Conservation (phyloP, 2,329 filamentous ascomycete species). For the Cryphonectria nitschkei region DNA sequence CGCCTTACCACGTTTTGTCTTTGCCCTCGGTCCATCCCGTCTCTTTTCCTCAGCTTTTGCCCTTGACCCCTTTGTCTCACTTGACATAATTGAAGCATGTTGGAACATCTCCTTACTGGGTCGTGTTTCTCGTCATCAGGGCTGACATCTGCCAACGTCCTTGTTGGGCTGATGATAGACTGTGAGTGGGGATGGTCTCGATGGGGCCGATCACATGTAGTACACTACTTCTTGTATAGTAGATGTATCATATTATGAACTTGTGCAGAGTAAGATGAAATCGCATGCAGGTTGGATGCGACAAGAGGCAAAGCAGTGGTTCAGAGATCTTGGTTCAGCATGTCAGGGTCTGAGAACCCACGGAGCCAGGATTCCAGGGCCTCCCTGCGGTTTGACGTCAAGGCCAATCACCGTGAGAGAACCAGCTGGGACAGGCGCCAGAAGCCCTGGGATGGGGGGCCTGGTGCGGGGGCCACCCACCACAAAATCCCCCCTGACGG, state of each 20-base stretch:
- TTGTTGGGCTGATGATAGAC: background rate
- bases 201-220: background rate
- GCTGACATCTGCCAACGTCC: background rate
- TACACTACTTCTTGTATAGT: background rate
- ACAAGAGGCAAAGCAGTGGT: background rate
- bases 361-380: background rate
- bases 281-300: background rate
- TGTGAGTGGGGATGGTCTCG: background rate
- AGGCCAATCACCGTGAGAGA: background rate
- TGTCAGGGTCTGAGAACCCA: background rate
- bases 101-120: background rate
- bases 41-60: background rate
- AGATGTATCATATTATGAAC: background rate
- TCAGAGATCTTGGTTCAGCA: background rate
- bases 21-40: background rate
- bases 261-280: background rate
- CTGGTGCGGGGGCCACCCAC: background rate
- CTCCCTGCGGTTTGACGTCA: slow-evolving; percentile 5
- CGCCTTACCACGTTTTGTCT: background rate
- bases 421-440: background rate
- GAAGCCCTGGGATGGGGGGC: background rate
- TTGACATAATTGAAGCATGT: background rate
- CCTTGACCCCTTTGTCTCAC: background rate
- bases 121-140: background rate
- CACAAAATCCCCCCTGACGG: slow-evolving; percentile 1